A percentile compares a stretch with the other conserved stretches of the same genome.
phyloP scores from a whole-genome alignment of 2,329 filamentous ascomycete genomes.

The Pestalotiopsis sp. region DNA sequence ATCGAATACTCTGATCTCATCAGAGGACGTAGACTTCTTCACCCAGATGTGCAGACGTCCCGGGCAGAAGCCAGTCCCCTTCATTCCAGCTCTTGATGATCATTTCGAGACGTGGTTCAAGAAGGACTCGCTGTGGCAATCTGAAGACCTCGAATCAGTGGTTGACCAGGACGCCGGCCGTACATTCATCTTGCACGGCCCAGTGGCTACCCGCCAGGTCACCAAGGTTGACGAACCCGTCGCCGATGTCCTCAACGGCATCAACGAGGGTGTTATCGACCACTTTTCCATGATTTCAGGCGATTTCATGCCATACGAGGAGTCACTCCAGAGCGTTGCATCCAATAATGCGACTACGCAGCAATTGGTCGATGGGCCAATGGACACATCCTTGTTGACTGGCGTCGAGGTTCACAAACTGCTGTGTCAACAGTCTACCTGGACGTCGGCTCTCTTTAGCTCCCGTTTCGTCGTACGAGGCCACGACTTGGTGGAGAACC shows the following conservation, averaged over 20 bases:
- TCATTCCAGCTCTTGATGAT: conserved; percentile 36
- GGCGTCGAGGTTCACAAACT: conserved; percentile 42
- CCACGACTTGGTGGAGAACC: conserved; percentile 12
- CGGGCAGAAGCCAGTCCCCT: conserved; percentile 36
- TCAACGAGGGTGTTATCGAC: conserved; percentile 21
- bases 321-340: conserved; percentile 63
- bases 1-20: conserved; percentile 20
- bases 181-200: conserved; percentile 38
- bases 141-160: conserved; percentile 38
- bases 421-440: neutral
- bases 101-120: conserved; percentile 41
- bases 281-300: conserved; percentile 6
- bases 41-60: conserved; percentile 29
- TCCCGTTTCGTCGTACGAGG: conserved; percentile 13
- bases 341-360: neutral
- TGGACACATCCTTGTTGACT: neutral
- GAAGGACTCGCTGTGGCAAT: conserved; percentile 43
- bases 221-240: conserved; percentile 26
- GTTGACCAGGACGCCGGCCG: conserved; percentile 34
- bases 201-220: conserved; percentile 31
- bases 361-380: neutral
- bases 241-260: conserved; percentile 29
- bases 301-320: conserved; percentile 63
- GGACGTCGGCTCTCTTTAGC: conserved; percentile 14
- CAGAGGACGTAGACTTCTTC: conserved; percentile 30